Percentiles rank a stretch among this genome's conserved stretches.
Conservation (phyloP, 352 stramenopile genomes). For the Ophiocytium majus region DNA sequence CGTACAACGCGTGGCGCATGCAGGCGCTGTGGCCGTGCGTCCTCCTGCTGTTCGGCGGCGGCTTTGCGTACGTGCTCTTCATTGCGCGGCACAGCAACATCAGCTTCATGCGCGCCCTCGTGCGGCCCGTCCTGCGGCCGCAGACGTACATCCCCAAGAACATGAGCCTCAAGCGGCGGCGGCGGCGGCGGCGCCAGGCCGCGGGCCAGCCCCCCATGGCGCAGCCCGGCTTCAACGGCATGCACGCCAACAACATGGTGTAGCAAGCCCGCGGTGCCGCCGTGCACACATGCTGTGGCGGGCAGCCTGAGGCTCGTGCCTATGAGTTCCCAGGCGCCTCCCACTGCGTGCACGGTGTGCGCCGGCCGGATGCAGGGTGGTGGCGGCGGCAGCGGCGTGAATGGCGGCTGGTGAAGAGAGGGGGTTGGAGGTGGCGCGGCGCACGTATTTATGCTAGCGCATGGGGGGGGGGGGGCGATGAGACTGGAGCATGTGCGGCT, state of each 20-base stretch:
- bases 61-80: constrained; percentile 12
- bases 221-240: background rate
- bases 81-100: constrained; percentile 21
- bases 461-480: no score
- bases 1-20: constrained; percentile 14
- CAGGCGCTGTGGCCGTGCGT: constrained; percentile 6
- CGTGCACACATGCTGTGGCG: no score
- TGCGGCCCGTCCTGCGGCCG: background rate
- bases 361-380: no score
- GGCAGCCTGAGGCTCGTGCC: no score
- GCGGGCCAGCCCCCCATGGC: background rate
- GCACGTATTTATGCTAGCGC: no score
- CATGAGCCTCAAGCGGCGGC: background rate
- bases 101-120: constrained; percentile 5
- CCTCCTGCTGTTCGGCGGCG: constrained; percentile 15
- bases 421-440: no score
- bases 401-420: no score
- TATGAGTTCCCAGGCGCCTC: no score
- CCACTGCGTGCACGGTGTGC: no score
- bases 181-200: background rate
- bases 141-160: background rate
- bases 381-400: no score
- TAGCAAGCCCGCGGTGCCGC: background rate
- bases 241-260: background rate
- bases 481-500: no score